phyloP scores from a whole-genome alignment of 2,329 filamentous ascomycete species.

The Lanzia echinophila region DNA sequence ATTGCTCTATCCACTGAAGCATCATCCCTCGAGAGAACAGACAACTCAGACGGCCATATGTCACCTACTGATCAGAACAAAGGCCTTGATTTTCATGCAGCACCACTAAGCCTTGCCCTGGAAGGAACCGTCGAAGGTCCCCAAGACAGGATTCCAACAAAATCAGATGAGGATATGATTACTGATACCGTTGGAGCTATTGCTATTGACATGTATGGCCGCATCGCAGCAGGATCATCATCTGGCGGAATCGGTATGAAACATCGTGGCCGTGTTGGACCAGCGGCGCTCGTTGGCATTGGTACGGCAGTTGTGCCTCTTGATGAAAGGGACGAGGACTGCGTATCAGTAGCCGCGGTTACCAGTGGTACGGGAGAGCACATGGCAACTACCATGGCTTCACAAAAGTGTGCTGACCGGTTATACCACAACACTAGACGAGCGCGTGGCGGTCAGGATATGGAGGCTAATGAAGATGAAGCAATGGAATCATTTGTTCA shows the following conservation, averaged over 20 bases:
- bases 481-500: slow-evolving; percentile 70
- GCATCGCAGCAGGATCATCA: slow-evolving; percentile 90
- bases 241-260: slow-evolving; percentile 99
- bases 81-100: slow-evolving; percentile 1
- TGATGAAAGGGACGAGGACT: slow-evolving; percentile 61
- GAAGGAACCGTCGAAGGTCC: slow-evolving; percentile 20
- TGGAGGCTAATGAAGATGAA: slow-evolving; percentile 69
- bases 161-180: slow-evolving; percentile 51
- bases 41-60: slow-evolving; percentile 22
- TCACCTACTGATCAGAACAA: slow-evolving; percentile 17
- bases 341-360: slow-evolving; percentile 69
- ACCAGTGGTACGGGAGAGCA: slow-evolving; percentile 96
- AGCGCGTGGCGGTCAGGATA: slow-evolving; percentile 51
- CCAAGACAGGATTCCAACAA: slow-evolving; percentile 2
- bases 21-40: slow-evolving; percentile 5
- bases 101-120: slow-evolving; percentile 15
- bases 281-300: slow-evolving; percentile 85
- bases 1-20: slow-evolving; percentile 13
- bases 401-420: slow-evolving; percentile 76
- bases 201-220: slow-evolving; percentile 76
- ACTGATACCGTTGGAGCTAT: slow-evolving; percentile 96
- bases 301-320: slow-evolving; percentile 83
- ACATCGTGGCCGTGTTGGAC: slow-evolving; percentile 82
- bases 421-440: slow-evolving; percentile 66
- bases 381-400: slow-evolving; percentile 93